phyloP scores from a whole-genome alignment of 805 yeast genomes.

The Hanseniaspora guilliermondii region DNA sequence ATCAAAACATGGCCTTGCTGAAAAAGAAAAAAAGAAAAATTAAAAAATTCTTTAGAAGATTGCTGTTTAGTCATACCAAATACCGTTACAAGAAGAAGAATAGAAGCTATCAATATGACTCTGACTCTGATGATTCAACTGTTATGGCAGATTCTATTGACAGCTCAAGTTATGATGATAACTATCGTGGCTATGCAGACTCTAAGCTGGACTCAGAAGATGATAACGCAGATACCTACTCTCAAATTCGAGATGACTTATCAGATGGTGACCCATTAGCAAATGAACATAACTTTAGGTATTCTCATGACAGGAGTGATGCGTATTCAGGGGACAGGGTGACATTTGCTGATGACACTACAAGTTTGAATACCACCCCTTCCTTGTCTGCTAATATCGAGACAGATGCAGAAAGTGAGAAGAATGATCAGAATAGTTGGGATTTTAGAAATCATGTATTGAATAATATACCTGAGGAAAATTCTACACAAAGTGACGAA shows the following conservation, averaged over 20 bases:
- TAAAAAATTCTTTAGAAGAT: not conserved
- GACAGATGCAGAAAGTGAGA: not conserved
- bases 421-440: not conserved
- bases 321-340: not conserved
- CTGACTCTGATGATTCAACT: not conserved
- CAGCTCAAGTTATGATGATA: not conserved
- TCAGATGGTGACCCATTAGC: not conserved
- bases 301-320: not conserved
- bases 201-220: not conserved
- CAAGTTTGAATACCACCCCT: not conserved
- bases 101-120: not conserved
- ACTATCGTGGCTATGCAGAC: not conserved
- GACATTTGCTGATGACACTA: slow-evolving; percentile 1
- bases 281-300: not conserved
- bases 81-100: not conserved
- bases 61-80: not conserved
- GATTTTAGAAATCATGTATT: not conserved
- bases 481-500: not conserved
- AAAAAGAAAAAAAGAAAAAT: slow-evolving; percentile 13
- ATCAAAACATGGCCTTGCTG: slow-evolving; percentile 19
- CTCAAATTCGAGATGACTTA: not conserved
- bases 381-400: not conserved
- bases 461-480: slow-evolving; percentile 9
- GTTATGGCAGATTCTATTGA: not conserved
- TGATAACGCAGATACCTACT: not conserved